Percentiles rank a stretch among this genome's conserved stretches.
Conservation (phyloP, 2,329 filamentous ascomycete genomes). For the Davidsoniella virescens region DNA sequence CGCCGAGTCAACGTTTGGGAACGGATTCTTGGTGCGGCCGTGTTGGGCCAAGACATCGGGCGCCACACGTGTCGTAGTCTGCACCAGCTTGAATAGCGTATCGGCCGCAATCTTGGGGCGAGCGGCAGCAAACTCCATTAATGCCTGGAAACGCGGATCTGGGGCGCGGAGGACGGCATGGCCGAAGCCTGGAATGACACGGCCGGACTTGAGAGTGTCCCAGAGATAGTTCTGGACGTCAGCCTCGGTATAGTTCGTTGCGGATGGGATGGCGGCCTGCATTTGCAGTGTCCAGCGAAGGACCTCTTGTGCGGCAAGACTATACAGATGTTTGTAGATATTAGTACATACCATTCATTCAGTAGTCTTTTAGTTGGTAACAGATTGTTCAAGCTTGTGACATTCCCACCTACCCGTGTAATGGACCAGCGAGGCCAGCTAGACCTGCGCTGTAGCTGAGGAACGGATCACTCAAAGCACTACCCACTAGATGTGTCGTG, state of each 20-base stretch:
- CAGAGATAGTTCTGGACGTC: constrained; percentile 85
- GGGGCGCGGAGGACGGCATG: constrained; percentile 94
- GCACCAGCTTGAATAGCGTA: constrained; percentile 85
- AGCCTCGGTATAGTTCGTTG: constrained; percentile 52
- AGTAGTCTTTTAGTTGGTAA: too few relatives aligned
- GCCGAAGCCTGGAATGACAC: constrained; percentile 87
- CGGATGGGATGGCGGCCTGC: constrained; percentile 63
- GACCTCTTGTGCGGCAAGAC: constrained; percentile 90
- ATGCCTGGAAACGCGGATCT: constrained; percentile 85
- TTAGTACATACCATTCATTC: neutral
- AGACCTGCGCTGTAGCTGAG: constrained; percentile 91
- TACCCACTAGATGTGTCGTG: constrained; percentile 85
- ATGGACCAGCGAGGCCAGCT: constrained; percentile 49
- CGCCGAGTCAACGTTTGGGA: constrained; percentile 88
- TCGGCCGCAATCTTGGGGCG: constrained; percentile 73
- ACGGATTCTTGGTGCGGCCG: constrained; percentile 96
- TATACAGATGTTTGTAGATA: constrained; percentile 15
- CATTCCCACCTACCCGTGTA: constrained; percentile 48
- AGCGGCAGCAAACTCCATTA: constrained; percentile 86
- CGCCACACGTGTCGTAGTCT: constrained; percentile 83
- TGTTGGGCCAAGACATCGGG: constrained; percentile 84
- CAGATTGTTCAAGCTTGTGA: neutral
- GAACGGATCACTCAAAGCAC: constrained; percentile 86
- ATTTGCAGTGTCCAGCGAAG: constrained; percentile 94
- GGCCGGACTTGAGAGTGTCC: constrained; percentile 81